These are phyloP conservation scores for Ambrosia artemisiifolia DNA, from an alignment of 129 eudicot species.

Conservation along the genomic window DNA sequence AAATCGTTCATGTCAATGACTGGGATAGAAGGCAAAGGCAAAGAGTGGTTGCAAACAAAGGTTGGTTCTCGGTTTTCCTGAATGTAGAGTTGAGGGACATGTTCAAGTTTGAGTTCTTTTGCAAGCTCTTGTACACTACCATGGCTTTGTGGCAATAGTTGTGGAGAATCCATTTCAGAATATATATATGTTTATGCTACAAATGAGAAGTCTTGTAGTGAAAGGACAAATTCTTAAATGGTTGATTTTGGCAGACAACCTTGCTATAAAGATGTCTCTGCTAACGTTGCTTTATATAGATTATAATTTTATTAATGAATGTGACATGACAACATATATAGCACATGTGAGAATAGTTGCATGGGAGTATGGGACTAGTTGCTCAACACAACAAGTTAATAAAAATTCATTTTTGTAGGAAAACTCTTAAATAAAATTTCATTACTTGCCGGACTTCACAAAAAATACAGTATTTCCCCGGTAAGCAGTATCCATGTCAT, in stretches of 20 bases:
- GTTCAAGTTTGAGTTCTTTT: constrained; percentile 18
- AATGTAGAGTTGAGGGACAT: constrained; percentile 26
- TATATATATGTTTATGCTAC: constrained; percentile 8
- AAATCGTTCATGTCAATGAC: constrained; percentile 46
- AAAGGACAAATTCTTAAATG: background rate
- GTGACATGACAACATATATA: background rate
- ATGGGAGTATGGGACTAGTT: no score
- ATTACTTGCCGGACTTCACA: background rate
- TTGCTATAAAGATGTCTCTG: background rate
- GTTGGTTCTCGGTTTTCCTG: constrained; percentile 36
- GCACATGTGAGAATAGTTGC: constrained; percentile 15
- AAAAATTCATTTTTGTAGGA: background rate
- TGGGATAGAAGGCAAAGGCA: constrained; percentile 38
- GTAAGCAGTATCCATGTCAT: no score
- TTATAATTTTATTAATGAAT: background rate
- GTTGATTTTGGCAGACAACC: background rate
- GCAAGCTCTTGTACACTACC: constrained; percentile 46
- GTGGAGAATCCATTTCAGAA: constrained; percentile 23
- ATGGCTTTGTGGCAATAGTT: constrained; percentile 11
- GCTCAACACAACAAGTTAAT: background rate
- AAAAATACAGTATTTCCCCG: no score
- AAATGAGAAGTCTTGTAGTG: background rate
- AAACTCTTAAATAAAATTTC: background rate
- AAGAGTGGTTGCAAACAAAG: constrained; percentile 2
- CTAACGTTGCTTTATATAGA: constrained; percentile 17